Percentiles rank a stretch among this genome's conserved stretches.
phyloP scores from a whole-genome alignment of 306 rosid species.

The Vigna reflexopilosa region DNA sequence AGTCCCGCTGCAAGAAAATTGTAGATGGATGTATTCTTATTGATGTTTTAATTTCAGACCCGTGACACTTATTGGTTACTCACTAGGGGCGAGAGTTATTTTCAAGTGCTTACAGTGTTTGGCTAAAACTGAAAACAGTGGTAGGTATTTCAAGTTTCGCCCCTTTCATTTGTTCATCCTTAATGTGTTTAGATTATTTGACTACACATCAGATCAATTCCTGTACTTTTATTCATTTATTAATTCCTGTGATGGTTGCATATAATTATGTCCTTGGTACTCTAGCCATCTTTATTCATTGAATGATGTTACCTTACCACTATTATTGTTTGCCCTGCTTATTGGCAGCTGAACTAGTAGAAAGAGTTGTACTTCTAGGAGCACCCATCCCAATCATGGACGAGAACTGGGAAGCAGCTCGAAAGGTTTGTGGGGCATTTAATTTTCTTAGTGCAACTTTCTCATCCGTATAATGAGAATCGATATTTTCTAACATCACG shows the following conservation, averaged over 20 bases:
- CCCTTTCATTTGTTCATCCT: neutral
- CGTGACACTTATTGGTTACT: slow-evolving; percentile 69
- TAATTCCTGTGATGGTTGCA: neutral
- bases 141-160: slow-evolving; percentile 40
- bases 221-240: neutral
- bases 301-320: slow-evolving; percentile 11
- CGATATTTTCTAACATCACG: neutral
- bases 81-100: slow-evolving; percentile 67
- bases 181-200: slow-evolving; percentile 6
- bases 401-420: slow-evolving; percentile 66
- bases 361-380: slow-evolving; percentile 68
- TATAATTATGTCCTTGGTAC: slow-evolving; percentile 16
- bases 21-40: slow-evolving; percentile 13
- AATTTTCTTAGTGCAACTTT: neutral
- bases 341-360: slow-evolving; percentile 60
- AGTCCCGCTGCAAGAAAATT: slow-evolving; percentile 22
- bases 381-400: slow-evolving; percentile 65
- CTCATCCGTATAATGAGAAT: slow-evolving; percentile 13
- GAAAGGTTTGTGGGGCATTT: slow-evolving; percentile 51
- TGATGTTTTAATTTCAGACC: slow-evolving; percentile 59
- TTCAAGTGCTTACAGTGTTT: slow-evolving; percentile 60
- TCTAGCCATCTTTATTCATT: neutral
- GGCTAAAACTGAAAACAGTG: slow-evolving; percentile 53
- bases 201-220: neutral
- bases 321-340: neutral